Percentiles rank a stretch among this genome's conserved stretches.
phyloP scores from a whole-genome alignment of 371 early-diverging fungal genomes.

The Phascolomyces articulosus region DNA sequence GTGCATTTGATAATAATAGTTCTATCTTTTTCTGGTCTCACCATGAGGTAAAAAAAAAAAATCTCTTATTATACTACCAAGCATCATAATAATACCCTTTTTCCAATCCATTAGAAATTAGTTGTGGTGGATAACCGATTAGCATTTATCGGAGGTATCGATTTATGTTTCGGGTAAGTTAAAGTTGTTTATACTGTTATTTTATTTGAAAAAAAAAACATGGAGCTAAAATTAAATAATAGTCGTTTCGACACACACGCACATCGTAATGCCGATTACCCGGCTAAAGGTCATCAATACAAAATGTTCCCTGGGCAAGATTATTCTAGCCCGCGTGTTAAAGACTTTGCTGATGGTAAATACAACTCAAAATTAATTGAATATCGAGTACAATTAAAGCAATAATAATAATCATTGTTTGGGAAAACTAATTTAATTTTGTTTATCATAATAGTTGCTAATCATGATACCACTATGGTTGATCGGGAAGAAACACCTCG shows the following conservation, averaged over 20 bases:
- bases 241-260: conserved; percentile 85
- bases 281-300: conserved; percentile 46
- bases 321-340: conserved; percentile 91
- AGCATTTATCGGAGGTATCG: conserved; percentile 92
- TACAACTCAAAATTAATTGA: neutral
- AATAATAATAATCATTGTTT: neutral
- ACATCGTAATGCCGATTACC: conserved; percentile 81
- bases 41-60: conserved; percentile 45
- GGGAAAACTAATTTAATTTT: neutral
- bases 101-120: conserved; percentile 82
- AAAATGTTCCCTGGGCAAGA: conserved; percentile 85
- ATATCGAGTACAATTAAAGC: neutral
- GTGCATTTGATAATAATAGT: conserved; percentile 55
- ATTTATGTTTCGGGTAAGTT: conserved; percentile 81
- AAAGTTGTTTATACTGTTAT: too few species aligned
- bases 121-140: conserved; percentile 82
- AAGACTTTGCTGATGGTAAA: conserved; percentile 82
- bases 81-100: too few species aligned
- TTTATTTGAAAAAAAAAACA: neutral
- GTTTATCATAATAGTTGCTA: conserved; percentile 39
- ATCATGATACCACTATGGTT: conserved; percentile 56
- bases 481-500: conserved; percentile 67
- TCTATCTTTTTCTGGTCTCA: conserved; percentile 83
- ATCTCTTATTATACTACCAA: too few species aligned
- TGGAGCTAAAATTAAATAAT: neutral